Evolutionary conservation across 805 yeast genomes (phyloP).

Genomic region (Wickerhamiella nectarea): DNA sequence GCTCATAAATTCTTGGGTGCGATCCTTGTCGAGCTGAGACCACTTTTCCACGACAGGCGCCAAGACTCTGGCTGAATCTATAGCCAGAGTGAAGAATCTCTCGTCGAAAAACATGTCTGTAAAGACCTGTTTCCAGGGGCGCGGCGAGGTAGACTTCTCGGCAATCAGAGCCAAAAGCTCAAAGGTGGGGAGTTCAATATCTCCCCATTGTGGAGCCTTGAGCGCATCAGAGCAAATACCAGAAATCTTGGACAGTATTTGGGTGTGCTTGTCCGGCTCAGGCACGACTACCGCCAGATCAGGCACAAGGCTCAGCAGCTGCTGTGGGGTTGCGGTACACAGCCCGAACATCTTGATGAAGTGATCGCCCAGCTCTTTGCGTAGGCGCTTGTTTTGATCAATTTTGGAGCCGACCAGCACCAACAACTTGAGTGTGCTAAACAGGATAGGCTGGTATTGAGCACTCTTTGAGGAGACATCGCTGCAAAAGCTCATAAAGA

Average conservation of each 20-base stretch:
- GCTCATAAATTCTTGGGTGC: slow-evolving; percentile 37
- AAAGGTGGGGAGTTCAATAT: slow-evolving; percentile 25
- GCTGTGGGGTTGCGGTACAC: slow-evolving; percentile 15
- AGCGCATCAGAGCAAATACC: slow-evolving; percentile 39
- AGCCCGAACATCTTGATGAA: slow-evolving; percentile 26
- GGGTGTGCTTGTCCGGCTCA: slow-evolving; percentile 49
- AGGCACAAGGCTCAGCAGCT: slow-evolving; percentile 28
- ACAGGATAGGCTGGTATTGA: slow-evolving; percentile 36
- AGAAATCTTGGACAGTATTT: slow-evolving; percentile 39
- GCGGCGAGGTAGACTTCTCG: slow-evolving; percentile 28
- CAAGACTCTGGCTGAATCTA: slow-evolving; percentile 34
- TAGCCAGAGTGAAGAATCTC: slow-evolving; percentile 35
- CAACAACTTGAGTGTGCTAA: slow-evolving; percentile 38
- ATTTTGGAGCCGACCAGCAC: slow-evolving; percentile 38
- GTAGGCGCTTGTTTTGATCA: slow-evolving; percentile 42
- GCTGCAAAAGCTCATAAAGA: slow-evolving; percentile 43
- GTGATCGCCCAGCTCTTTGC: slow-evolving; percentile 43
- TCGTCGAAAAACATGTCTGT: slow-evolving; percentile 52
- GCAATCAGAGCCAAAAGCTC: slow-evolving; percentile 31
- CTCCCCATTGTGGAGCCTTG: slow-evolving; percentile 33
- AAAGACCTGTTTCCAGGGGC: slow-evolving; percentile 50
- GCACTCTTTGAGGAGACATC: slow-evolving; percentile 39
- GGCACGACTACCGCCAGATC: slow-evolving; percentile 32
- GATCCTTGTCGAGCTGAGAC: slow-evolving; percentile 51
- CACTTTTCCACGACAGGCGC: slow-evolving; percentile 42